Base-by-base conservation (phyloP, 1,139 yeast genomes). In the Candida tetrigidarum region DNA sequence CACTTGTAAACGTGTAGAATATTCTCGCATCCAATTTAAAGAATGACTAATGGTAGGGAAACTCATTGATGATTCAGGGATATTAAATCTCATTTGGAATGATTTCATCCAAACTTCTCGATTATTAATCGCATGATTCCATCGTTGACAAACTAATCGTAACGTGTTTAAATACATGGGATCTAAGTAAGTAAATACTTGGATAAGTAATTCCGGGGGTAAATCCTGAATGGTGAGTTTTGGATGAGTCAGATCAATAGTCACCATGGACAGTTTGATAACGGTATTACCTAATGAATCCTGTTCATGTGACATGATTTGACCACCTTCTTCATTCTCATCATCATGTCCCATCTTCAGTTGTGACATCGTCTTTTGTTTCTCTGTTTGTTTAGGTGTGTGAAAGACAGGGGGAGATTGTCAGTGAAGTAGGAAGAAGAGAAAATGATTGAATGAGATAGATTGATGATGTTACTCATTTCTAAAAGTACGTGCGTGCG, bases 21-120 rank as follows among this genome's bases (percentile, higher is more conserved):
- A 74, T 59, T 86, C 93, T 26, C 66, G 65, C 54, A 80, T 73
- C 78, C 83, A 85, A 38, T 64, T 63, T n/a, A 53, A 54, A 0
- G 85, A 76, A 25, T 76, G 67, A 0, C 86, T 70, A n/a, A 80
- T 64, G 1, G 86, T 75, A 3, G 90, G 83, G 58, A 86, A 85
- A 1, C 86, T 75, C 5, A 90, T 81, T 56, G 84, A 84, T 11
- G 55, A 47, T 2, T 57, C 54, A 11, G 62, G 56, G 0, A 76
- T 72, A 2, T 76, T 71, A 51, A 78, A 78, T 44, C 70, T 71
- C 20, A 69, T 56, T 20, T 66, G 62, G 54, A 85, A 83, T 16
- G 85, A 71, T 44, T 72, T 74, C 55, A 74, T 74, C 92, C 92
- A 85, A 5, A 84, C 72, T 41, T 75, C 76, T 49, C 78, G 78